Conservation (phyloP, 805 yeast genomes). For the Kurtzmaniella fragi region DNA sequence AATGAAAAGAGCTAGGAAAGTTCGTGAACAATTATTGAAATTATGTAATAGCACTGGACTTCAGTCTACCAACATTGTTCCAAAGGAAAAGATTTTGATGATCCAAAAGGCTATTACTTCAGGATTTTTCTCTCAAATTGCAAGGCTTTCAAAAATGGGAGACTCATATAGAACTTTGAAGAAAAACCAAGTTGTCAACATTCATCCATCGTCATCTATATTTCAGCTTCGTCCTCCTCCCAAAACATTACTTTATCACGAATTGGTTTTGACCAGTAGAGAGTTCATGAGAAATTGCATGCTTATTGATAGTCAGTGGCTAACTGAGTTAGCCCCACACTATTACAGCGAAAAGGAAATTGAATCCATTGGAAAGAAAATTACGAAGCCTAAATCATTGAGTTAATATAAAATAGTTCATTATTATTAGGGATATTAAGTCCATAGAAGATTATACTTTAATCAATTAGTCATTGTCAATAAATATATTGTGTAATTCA, state of each 20-base stretch:
- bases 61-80: conserved; percentile 13
- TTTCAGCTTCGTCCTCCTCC: conserved; percentile 67
- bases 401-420: too few relatives aligned
- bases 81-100: conserved; percentile 19
- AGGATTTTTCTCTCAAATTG: conserved; percentile 68
- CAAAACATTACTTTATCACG: conserved; percentile 71
- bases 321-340: conserved; percentile 71
- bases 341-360: conserved; percentile 30
- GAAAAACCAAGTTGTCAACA: conserved; percentile 64
- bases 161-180: conserved; percentile 64
- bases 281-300: conserved; percentile 85
- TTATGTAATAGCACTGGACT: conserved; percentile 55
- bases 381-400: too few relatives aligned
- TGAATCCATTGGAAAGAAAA: conserved; percentile 4
- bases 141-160: conserved; percentile 55
- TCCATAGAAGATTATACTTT: too few relatives aligned
- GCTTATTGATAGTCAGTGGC: conserved; percentile 68
- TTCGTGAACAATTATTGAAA: conserved; percentile 61
- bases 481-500: too few relatives aligned
- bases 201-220: conserved; percentile 84
- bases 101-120: conserved; percentile 55
- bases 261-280: conserved; percentile 75
- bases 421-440: too few relatives aligned
- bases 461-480: too few relatives aligned
- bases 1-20: conserved; percentile 60